phyloP scores from a whole-genome alignment of 1,284 basidiomycete genomes.

The Pseudozyma tsukubaensis region DNA sequence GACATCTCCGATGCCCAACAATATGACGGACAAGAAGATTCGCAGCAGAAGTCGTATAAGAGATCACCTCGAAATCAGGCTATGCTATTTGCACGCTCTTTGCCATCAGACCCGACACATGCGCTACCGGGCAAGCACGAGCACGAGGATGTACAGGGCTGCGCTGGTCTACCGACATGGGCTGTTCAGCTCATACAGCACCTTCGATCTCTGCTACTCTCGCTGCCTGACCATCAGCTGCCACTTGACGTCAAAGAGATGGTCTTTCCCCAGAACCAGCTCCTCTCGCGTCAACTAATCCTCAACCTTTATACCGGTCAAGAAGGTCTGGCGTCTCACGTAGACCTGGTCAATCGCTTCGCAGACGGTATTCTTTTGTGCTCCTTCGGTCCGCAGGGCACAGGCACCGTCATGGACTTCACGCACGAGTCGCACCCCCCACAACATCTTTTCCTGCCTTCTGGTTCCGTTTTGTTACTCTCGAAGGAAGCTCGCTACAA shows the following conservation, averaged over 20 bases:
- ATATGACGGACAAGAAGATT: neutral
- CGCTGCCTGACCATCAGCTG: constrained; percentile 3
- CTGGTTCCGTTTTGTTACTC: constrained; percentile 69
- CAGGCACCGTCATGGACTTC: constrained; percentile 58
- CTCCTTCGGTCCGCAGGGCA: constrained; percentile 41
- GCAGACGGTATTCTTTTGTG: constrained; percentile 64
- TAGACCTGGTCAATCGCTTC: constrained; percentile 71
- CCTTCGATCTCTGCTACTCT: constrained; percentile 8
- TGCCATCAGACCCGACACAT: neutral
- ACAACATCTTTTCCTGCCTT: constrained; percentile 68
- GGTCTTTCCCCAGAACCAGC: constrained; percentile 20
- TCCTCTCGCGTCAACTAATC: constrained; percentile 69
- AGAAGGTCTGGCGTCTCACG: constrained; percentile 70
- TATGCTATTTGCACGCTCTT: constrained; percentile 46
- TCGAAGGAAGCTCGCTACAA: constrained; percentile 70
- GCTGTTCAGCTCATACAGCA: constrained; percentile 24
- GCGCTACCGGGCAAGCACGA: neutral
- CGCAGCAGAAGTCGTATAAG: neutral
- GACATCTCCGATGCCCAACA: neutral
- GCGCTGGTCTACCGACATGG: constrained; percentile 41
- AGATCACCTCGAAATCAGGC: constrained; percentile 37
- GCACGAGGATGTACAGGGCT: neutral
- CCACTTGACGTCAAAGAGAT: constrained; percentile 5
- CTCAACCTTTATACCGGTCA: constrained; percentile 71
- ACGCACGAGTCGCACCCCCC: constrained; percentile 4